phyloP scores from a whole-genome alignment of 2,329 filamentous ascomycete species.

The Drechmeria coniospora region DNA sequence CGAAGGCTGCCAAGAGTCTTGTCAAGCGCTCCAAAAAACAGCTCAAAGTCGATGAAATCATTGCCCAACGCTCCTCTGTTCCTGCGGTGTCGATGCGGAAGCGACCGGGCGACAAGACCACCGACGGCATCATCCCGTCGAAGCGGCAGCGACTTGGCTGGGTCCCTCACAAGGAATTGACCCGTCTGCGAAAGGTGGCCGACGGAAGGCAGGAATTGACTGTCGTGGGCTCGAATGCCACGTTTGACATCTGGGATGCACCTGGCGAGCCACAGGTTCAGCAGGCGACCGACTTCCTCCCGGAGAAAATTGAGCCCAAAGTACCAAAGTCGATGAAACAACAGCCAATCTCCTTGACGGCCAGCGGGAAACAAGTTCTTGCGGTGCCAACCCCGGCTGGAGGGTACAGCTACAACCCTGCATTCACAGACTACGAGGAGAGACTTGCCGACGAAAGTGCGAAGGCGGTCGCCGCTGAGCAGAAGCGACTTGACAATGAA shows the following conservation, averaged over 20 bases:
- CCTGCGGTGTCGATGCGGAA: conserved; percentile 69
- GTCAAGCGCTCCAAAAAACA: conserved; percentile 56
- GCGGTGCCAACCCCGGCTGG: conserved; percentile 66
- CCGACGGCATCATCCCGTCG: conserved; percentile 54
- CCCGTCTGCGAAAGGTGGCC: conserved; percentile 63
- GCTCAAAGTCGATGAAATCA: conserved; percentile 83
- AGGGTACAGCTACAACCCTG: conserved; percentile 85
- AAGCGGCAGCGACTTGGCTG: conserved; percentile 69
- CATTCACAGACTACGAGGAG: conserved; percentile 71
- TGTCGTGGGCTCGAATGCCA: conserved; percentile 41
- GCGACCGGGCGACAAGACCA: conserved; percentile 52
- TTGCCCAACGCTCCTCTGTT: conserved; percentile 68
- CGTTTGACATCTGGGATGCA: conserved; percentile 66
- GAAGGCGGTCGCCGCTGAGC: conserved; percentile 66
- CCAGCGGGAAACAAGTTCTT: conserved; percentile 63
- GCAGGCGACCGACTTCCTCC: conserved; percentile 40
- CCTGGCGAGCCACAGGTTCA: conserved; percentile 23
- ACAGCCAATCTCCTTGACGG: conserved; percentile 67
- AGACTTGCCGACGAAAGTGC: conserved; percentile 60
- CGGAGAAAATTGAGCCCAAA: conserved; percentile 48
- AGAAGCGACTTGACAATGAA: conserved; percentile 52
- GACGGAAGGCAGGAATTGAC: conserved; percentile 49
- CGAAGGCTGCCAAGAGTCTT: conserved; percentile 45
- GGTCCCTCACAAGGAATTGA: conserved; percentile 72
- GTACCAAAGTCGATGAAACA: conserved; percentile 62